These are phyloP conservation scores for Malassezia japonica DNA, from an alignment of 1,284 basidiomycete species.

Conservation along the genomic window DNA sequence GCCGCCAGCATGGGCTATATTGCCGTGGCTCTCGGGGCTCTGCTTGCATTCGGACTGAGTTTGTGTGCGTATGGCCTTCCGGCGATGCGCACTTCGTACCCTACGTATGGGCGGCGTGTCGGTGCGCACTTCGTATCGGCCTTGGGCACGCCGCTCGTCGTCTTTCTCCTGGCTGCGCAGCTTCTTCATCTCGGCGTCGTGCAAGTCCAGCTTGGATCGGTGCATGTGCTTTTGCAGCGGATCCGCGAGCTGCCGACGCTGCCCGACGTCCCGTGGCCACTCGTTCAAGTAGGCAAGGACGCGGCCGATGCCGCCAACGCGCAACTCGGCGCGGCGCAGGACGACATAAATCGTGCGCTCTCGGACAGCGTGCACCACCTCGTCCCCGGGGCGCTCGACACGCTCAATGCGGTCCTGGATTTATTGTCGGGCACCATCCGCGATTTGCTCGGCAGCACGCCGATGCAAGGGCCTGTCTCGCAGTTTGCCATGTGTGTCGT, in stretches of 20 bases:
- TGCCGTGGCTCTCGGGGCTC: neutral
- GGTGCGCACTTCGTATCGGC: no score
- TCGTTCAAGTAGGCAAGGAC: neutral
- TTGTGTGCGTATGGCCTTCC: neutral
- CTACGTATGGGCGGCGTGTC: no score
- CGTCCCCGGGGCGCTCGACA: neutral
- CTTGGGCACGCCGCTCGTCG: no score
- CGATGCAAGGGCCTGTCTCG: slow-evolving; percentile 4
- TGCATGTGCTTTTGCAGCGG: neutral
- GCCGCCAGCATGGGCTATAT: neutral
- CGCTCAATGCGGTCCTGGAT: slow-evolving; percentile 6
- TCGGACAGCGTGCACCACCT: neutral
- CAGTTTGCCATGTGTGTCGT: slow-evolving; percentile 13
- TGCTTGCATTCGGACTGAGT: neutral
- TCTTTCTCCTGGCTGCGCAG: neutral
- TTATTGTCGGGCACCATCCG: slow-evolving; percentile 6
- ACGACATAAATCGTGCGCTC: neutral
- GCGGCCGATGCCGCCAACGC: neutral
- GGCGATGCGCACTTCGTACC: no score
- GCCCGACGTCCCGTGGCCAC: neutral
- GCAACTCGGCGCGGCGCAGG: neutral
- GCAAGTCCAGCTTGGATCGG: neutral
- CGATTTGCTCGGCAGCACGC: slow-evolving; percentile 8
- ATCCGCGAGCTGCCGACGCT: neutral
- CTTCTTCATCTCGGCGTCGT: neutral